Conservation (phyloP, 805 yeast species). For the Saccharomycopsis sp. region DNA sequence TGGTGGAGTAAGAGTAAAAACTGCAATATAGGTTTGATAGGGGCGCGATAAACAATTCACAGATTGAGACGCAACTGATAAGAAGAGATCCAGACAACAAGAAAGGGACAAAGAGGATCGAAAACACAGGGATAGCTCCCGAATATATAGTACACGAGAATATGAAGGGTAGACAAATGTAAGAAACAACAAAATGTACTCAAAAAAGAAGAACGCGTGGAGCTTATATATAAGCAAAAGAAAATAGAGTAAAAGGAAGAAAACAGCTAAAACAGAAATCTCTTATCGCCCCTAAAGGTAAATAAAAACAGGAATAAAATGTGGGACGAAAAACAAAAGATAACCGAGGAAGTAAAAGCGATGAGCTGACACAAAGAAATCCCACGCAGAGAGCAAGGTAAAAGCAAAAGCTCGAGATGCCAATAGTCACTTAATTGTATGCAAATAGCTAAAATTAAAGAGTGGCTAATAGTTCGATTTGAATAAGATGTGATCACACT, state of each 20-base stretch:
- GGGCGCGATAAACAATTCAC: too few species aligned
- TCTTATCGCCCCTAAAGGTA: conserved; percentile 1
- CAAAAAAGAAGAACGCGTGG: conserved; percentile 3
- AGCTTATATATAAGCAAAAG: not conserved
- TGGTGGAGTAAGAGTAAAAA: not conserved
- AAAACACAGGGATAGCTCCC: not conserved
- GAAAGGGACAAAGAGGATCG: not conserved
- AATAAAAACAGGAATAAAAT: conserved; percentile 21
- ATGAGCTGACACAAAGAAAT: not conserved
- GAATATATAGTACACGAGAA: not conserved
- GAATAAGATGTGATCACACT: not conserved
- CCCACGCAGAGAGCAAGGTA: not conserved
- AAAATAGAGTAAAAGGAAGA: not conserved
- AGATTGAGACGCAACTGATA: too few species aligned
- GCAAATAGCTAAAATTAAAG: not conserved
- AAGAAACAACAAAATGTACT: not conserved
- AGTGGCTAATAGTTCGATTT: not conserved
- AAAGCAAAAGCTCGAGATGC: not conserved
- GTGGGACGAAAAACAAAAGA: conserved; percentile 31
- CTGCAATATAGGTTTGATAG: too few species aligned
- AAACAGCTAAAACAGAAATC: too few species aligned
- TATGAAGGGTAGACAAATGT: not conserved
- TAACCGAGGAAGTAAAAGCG: conserved; percentile 40
- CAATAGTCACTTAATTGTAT: not conserved
- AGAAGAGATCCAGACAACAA: not conserved